Conservation (phyloP, 805 yeast genomes). For the Myxozyma neotropica region DNA sequence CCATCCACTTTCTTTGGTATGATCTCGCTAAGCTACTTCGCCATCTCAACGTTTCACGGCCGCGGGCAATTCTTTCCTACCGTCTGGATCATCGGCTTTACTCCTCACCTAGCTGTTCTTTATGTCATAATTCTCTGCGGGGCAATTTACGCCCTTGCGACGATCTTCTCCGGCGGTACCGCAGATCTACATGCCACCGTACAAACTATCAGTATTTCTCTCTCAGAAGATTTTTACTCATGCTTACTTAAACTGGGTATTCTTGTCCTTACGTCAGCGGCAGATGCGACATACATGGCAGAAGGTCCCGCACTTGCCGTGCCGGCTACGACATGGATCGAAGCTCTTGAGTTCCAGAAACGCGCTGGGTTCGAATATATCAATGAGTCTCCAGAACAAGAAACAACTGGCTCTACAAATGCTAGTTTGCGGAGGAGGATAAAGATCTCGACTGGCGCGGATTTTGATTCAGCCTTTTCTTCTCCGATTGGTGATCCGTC, state of each 20-base stretch:
- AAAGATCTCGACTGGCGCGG: background rate
- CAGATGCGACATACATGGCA: slow-evolving; percentile 63
- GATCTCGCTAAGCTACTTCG: slow-evolving; percentile 53
- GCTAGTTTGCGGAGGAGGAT: slow-evolving; percentile 10
- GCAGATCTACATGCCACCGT: slow-evolving; percentile 47
- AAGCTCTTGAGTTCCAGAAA: slow-evolving; percentile 41
- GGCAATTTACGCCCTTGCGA: slow-evolving; percentile 58
- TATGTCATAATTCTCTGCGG: slow-evolving; percentile 55
- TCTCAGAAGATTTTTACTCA: slow-evolving; percentile 67
- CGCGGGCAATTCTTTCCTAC: slow-evolving; percentile 55
- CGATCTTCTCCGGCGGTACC: slow-evolving; percentile 55
- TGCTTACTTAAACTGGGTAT: slow-evolving; percentile 62
- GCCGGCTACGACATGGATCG: slow-evolving; percentile 59
- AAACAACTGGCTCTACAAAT: background rate
- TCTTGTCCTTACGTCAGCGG: slow-evolving; percentile 67
- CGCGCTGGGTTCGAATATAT: slow-evolving; percentile 29
- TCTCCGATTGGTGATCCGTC: background rate
- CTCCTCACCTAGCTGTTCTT: slow-evolving; percentile 66
- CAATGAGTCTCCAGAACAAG: slow-evolving; percentile 17
- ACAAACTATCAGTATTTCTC: slow-evolving; percentile 41
- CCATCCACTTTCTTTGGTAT: slow-evolving; percentile 65
- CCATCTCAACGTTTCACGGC: slow-evolving; percentile 48
- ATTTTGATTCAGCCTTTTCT: too few species aligned
- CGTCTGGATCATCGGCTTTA: slow-evolving; percentile 58
- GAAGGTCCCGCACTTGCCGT: slow-evolving; percentile 55